Evolutionary conservation across 306 rosid species (phyloP).

Genomic region (Rubus parviflorus): DNA sequence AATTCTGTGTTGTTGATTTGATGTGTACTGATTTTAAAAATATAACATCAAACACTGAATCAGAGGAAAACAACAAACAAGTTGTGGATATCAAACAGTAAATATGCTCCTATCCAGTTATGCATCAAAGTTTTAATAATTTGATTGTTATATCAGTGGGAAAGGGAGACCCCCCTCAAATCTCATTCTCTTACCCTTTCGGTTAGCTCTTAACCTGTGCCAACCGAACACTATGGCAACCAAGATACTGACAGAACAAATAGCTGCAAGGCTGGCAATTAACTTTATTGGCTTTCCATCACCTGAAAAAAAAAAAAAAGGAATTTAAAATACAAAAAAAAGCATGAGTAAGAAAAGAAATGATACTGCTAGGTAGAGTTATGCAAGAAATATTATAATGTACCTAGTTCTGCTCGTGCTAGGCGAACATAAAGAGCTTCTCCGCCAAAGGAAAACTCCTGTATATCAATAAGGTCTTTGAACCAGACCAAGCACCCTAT

Average conservation of each 20-base stretch:
- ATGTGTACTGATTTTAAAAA: background rate
- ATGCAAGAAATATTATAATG: background rate
- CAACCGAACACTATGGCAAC: background rate
- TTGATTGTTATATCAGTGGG: too few species aligned
- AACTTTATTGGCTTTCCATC: background rate
- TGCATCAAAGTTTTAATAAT: too few species aligned
- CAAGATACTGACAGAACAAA: background rate
- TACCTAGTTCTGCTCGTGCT: conserved; percentile 40
- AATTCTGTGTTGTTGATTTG: background rate
- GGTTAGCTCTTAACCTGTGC: background rate
- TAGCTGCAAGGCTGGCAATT: conserved; percentile 4
- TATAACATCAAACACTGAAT: background rate
- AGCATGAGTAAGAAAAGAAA: background rate
- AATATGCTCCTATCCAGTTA: background rate
- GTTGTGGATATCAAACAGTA: background rate
- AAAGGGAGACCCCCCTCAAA: background rate
- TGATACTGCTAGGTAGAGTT: background rate
- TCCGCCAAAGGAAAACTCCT: background rate
- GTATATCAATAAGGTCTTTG: conserved; percentile 23
- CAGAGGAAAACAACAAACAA: background rate
- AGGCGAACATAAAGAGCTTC: conserved; percentile 14
- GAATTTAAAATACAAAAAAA: background rate
- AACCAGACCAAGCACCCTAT: conserved; percentile 19
- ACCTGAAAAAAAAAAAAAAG: background rate
- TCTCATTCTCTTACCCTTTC: conserved; percentile 10